Evolutionary conservation across 805 yeast genomes (phyloP), one percentile per base, ranked within the genome.

Genomic region (Sugiyamaella boreocaroliniensis): DNA sequence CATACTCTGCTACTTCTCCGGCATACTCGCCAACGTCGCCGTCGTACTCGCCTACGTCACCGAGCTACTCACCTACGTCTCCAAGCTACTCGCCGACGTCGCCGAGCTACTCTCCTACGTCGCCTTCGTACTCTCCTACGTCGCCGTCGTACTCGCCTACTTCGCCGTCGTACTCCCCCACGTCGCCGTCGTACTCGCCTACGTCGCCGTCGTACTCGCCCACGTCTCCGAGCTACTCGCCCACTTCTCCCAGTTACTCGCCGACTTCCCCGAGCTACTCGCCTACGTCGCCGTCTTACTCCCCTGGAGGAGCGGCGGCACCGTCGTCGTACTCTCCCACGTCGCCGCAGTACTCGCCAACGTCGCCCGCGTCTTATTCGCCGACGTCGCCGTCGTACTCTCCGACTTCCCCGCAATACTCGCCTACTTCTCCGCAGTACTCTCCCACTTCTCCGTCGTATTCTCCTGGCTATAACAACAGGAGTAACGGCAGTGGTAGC

Each of bases 1-100:
- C 77, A 3, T 87, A 87, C 64, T 76, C 85, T 0, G 95, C 96
- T 52, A 87, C 96, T 0, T 83, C 92, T 0, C 96, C 96, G 54
- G 65, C 74, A 1, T 88, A 88, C 68, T 77, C 84, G 1, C 95
- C 96, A 47, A 85, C 93, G 1, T 81, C 87, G 3, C 92, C 93
- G 58, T 56, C 67, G 22, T 80, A 82, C 67, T 70, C 78, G 0
- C 88, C 88, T 50, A 82, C 87, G 1, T 77, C 82, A 12, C 86
- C 86, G 56, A 55, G 68, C 1, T 82, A 81, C 62, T 71, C 80
- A 1, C 90, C 92, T 53, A 83, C 90, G 0, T 81, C 89, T 0
- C 93, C 95, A 60, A 63, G 74, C 14, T 85, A 84, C 68, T 73
- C 80, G 0, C 93, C 95, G 48, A 85, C 89, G 0, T 81, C 86